Conservation (phyloP, 2,329 filamentous ascomycete species). For the Diaporthe ampelina region DNA sequence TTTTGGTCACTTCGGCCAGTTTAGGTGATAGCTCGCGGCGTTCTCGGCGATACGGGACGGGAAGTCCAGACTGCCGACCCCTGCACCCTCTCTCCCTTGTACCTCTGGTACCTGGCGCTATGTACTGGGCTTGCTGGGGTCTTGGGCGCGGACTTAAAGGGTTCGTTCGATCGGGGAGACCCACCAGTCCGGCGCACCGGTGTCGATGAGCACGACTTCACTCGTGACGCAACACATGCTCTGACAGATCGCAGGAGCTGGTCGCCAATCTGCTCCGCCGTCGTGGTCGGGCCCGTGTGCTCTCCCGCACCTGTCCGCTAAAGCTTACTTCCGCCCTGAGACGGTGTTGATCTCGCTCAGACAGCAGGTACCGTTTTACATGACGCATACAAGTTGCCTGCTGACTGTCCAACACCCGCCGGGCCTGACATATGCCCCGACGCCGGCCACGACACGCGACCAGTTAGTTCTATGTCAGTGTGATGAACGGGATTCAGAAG, state of each 20-base stretch:
- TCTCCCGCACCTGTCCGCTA: background rate
- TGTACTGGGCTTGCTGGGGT: background rate
- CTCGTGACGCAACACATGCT: slow-evolving; percentile 21
- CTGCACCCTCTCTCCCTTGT: background rate
- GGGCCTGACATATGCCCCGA: background rate
- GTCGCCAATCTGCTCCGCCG: background rate
- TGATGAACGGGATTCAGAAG: background rate
- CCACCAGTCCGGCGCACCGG: slow-evolving; percentile 19
- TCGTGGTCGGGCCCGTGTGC: background rate
- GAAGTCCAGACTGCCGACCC: background rate
- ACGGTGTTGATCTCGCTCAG: background rate
- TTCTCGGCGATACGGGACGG: slow-evolving; percentile 19
- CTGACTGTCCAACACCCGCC: no score
- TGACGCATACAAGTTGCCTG: background rate
- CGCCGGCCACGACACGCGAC: background rate
- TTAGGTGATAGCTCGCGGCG: slow-evolving; percentile 23
- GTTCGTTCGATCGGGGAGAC: slow-evolving; percentile 1
- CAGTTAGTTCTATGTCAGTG: background rate
- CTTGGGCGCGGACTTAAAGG: slow-evolving; percentile 16
- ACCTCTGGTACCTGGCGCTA: background rate
- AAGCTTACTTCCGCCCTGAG: slow-evolving; percentile 2
- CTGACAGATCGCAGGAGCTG: slow-evolving; percentile 8
- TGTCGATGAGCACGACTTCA: slow-evolving; percentile 4
- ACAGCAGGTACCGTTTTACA: background rate
- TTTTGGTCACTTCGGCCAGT: slow-evolving; percentile 5